These are phyloP conservation scores for Filobasidium uniguttulatum DNA, from an alignment of 1,284 basidiomycete species.

Conservation along the genomic window DNA sequence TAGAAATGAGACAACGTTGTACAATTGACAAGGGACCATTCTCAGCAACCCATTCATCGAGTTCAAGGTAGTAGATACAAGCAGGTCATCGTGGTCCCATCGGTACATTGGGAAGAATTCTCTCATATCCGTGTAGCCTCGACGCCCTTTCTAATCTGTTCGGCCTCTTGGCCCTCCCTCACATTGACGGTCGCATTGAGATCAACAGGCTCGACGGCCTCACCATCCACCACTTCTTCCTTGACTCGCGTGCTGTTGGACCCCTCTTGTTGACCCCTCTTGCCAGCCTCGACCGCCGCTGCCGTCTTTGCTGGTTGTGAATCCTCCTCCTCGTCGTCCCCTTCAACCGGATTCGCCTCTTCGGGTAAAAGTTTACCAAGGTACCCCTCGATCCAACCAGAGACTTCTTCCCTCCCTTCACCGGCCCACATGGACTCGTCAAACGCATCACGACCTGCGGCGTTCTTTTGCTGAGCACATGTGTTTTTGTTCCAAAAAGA, in stretches of 20 bases:
- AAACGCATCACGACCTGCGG: constrained; percentile 31
- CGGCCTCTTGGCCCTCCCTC: not conserved
- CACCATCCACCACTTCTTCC: constrained; percentile 9
- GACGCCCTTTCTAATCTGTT: constrained; percentile 7
- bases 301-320: not conserved
- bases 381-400: constrained; percentile 37
- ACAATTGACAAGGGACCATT: too few relatives aligned
- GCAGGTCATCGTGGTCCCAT: too few relatives aligned
- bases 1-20: too few relatives aligned
- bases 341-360: constrained; percentile 4
- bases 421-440: constrained; percentile 32
- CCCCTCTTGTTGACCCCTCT: too few relatives aligned
- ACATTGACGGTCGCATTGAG: constrained; percentile 1
- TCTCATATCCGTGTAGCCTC: constrained; percentile 7
- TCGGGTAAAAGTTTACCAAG: constrained; percentile 18
- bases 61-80: too few relatives aligned
- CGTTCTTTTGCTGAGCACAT: constrained; percentile 28
- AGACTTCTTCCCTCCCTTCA: constrained; percentile 37
- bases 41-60: too few relatives aligned
- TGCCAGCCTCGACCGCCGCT: constrained; percentile 3
- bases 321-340: constrained; percentile 3
- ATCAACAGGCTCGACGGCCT: constrained; percentile 8
- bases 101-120: too few relatives aligned
- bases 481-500: not conserved
- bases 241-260: too few relatives aligned